A percentile compares a stretch with the other conserved stretches of the same genome.
Conservation (phyloP, 2,329 filamentous ascomycete genomes). For the Aureobasidium pullulans region DNA sequence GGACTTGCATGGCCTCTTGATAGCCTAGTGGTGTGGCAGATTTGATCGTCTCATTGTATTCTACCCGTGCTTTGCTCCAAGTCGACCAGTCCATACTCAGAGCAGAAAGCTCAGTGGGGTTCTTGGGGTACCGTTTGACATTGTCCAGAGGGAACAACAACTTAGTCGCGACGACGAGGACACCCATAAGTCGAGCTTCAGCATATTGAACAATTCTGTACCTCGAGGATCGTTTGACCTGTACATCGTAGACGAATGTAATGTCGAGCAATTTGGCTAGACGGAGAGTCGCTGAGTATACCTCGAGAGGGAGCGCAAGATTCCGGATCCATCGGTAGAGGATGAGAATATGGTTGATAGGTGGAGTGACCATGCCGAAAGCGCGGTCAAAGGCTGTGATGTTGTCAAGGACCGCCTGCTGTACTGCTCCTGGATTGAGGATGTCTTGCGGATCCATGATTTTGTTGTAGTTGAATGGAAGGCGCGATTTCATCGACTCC, state of each 20-base stretch:
- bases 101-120: constrained; percentile 48
- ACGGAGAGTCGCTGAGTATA: constrained; percentile 52
- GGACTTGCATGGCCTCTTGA: constrained; percentile 45
- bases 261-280: constrained; percentile 47
- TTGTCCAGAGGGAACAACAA: constrained; percentile 68
- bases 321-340: constrained; percentile 63
- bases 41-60: constrained; percentile 16
- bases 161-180: constrained; percentile 71
- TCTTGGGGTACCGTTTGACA: constrained; percentile 43
- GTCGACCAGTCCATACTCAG: constrained; percentile 62
- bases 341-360: constrained; percentile 62
- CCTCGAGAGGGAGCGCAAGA: constrained; percentile 67
- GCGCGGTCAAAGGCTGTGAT: constrained; percentile 57
- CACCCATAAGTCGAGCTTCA: constrained; percentile 64
- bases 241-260: constrained; percentile 46
- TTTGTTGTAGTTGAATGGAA: constrained; percentile 55
- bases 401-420: constrained; percentile 55
- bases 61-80: constrained; percentile 54
- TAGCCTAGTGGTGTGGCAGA: constrained; percentile 27
- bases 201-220: constrained; percentile 55
- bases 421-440: constrained; percentile 51
- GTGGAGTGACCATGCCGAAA: constrained; percentile 64
- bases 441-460: constrained; percentile 48
- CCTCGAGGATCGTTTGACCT: constrained; percentile 25
- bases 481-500: constrained; percentile 55